Evolutionary conservation across 1,139 yeast genomes (phyloP).

Genomic region (Sugiyamaella paludigena): DNA sequence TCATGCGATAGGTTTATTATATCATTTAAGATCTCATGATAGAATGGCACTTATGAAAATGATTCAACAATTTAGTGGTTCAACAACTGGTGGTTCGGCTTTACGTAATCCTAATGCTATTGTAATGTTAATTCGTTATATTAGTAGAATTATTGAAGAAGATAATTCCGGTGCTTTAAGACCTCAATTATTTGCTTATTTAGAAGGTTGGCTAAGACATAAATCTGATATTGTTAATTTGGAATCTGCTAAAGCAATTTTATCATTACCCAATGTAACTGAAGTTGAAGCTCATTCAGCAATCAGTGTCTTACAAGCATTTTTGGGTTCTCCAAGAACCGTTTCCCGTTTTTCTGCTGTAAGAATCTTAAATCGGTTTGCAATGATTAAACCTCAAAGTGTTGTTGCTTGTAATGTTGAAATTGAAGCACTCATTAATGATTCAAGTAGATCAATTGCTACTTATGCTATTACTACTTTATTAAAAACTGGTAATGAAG

Average conservation of each 20-base stretch:
- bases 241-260: slow-evolving; percentile 87
- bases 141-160: slow-evolving; percentile 68
- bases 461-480: slow-evolving; percentile 98
- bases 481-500: slow-evolving; percentile 91
- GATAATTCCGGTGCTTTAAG: slow-evolving; percentile 42
- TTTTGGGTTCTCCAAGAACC: slow-evolving; percentile 84
- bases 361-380: slow-evolving; percentile 80
- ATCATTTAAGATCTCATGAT: slow-evolving; percentile 85
- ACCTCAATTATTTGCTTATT: slow-evolving; percentile 55
- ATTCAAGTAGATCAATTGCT: slow-evolving; percentile 87
- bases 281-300: slow-evolving; percentile 64
- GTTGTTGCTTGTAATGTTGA: slow-evolving; percentile 74
- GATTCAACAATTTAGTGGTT: slow-evolving; percentile 68
- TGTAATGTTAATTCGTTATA: slow-evolving; percentile 80
- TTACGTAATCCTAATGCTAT: slow-evolving; percentile 56
- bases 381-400: slow-evolving; percentile 77
- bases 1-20: slow-evolving; percentile 90
- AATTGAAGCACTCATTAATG: slow-evolving; percentile 82
- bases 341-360: slow-evolving; percentile 92
- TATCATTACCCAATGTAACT: slow-evolving; percentile 57
- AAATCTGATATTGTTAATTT: slow-evolving; percentile 88
- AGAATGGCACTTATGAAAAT: slow-evolving; percentile 91
- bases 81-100: slow-evolving; percentile 44
- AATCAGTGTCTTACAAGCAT: slow-evolving; percentile 67
- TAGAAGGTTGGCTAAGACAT: slow-evolving; percentile 71